Base-by-base conservation (phyloP, 306 rosid species). In the Begonia masoniana region DNA sequence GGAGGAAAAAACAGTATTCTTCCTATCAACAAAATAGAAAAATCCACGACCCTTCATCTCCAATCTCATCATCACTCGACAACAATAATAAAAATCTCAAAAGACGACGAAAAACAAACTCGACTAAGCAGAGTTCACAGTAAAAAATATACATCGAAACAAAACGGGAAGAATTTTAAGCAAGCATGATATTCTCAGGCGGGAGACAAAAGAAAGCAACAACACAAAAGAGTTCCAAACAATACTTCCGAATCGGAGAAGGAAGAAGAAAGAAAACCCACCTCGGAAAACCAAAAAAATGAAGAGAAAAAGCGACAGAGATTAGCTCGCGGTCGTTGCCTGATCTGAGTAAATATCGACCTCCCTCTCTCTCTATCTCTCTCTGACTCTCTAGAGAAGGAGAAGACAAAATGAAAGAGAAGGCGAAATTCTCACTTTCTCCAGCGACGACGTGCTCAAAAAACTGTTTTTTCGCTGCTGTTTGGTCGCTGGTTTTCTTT, bases 341-440 rank as follows among this genome's bases (percentile, higher is more conserved):
- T 55, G 56, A 60, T 50, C 64, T 60, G 50, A 59, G 47, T 35
- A 59, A 46, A 59, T 59, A 15, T 35, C 55, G 17, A 35, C 7
- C 62, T 14, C 53, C n/a, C 16, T 57, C 35, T 23, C 1, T 31
- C 11, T 41, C 36, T n/a, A n/a, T 46, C 19, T 17, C 39, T 31
- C 39, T 7, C 43, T 45, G n/a, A 10, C 49, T 45, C 39, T 31
- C 6, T 9, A 12, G 50, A 47, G n/a, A 10, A 16, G 16, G 17
- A 50, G 16, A 17, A 16, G 23, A 7, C 53, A 15, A 50, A 50
- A 50, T 50, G 53, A 16, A 50, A 50, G 16, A 13, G 53, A 17
- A 14, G 49, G 6, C 15, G 14, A 45, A 10, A 4, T 45, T 45
- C 15, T 11, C 49, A 10, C 39, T 31, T 31, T 5, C 49, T 45